Base-by-base conservation (phyloP, 352 stramenopile genomes). In the Globisporangium carolinianum region DNA sequence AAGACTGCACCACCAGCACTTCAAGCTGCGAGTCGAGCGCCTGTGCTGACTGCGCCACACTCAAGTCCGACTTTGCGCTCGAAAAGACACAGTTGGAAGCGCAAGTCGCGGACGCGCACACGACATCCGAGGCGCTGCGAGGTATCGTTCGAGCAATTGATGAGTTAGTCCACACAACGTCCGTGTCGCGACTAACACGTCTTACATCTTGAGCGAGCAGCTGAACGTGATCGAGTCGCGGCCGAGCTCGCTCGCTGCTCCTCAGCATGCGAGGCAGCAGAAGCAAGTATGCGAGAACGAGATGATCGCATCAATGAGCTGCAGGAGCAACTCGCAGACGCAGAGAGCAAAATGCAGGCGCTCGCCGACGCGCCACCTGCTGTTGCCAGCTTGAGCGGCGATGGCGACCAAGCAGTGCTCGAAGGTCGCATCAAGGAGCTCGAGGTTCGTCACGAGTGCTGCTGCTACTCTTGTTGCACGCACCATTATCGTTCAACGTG, bases 381-480 rank as follows among this genome's bases (percentile, higher is more conserved):
- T 47, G 43, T 1, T 49, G 49, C 38, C 71, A 65, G 48, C 36
- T 32, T 32, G 24, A 65, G 52, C 17, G 42, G 67, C 58, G 47
- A 53, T 35, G 63, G 69, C 43, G 63, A 71, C n/a, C 64, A 56
- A 8, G 62, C 59, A 18, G 60, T 64, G 39, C 38, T 68, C 45
- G 62, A 81, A 52, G 60, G 48, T 39, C 75, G 76, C 5, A 53
- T 89, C 47, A 87, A 89, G 55, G 56, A 83, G 9, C 63, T 91
- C n/a, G 79, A 87, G 76, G 81, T 89, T 71, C 47, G 58, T 46
- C 6, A 10, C n/a, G 11, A 32, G 10, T 2, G 3, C 14, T 53
- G 49, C 11, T 32, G 7, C 24, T 12, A 32, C 24, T 3, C 24
- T 8, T 35, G 42, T 14, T n/a, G 11, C 42, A 14, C 18, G 35